Conservation (phyloP, 257 asterid genomes). For the Forsythia suspensa region DNA sequence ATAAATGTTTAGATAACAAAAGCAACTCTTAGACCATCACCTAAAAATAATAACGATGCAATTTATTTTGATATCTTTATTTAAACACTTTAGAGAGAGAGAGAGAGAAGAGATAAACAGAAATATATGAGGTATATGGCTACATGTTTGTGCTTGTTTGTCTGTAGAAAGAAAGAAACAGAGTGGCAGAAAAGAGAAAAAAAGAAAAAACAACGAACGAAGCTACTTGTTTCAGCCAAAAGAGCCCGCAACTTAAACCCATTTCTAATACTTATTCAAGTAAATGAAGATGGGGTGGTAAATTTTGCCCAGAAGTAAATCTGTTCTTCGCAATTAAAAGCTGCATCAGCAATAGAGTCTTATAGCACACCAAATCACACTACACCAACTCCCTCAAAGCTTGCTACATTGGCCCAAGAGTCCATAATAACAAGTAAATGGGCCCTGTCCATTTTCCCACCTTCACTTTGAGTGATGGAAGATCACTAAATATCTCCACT, state of each 20-base stretch:
- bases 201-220: background rate
- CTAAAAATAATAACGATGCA: background rate
- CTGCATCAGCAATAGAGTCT: background rate
- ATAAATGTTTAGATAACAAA: background rate
- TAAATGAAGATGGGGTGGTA: background rate
- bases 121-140: background rate
- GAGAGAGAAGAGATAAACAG: background rate
- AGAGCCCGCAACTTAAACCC: conserved; percentile 2
- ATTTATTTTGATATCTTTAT: conserved; percentile 2
- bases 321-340: background rate
- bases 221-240: background rate
- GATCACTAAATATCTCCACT: background rate
- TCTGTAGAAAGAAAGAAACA: background rate
- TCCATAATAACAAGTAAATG: background rate
- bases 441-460: background rate
- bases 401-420: background rate
- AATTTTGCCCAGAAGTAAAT: background rate
- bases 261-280: background rate
- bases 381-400: background rate
- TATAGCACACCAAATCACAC: background rate
- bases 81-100: background rate
- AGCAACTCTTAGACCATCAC: background rate
- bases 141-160: background rate
- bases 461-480: background rate
- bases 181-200: background rate